phyloP scores from a whole-genome alignment of 1,139 yeast species.

The Candida sanyaensis region DNA sequence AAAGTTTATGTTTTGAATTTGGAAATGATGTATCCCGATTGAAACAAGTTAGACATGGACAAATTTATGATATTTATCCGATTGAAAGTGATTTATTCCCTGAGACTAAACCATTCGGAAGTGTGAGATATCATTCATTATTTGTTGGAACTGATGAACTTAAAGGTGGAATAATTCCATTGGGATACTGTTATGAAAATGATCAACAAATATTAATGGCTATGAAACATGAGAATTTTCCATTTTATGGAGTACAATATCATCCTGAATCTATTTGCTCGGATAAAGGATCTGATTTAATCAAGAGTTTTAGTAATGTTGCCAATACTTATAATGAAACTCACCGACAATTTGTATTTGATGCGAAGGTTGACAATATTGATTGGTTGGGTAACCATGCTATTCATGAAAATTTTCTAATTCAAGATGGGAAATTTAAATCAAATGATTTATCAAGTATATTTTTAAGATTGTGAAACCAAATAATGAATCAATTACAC shows the following conservation, averaged over 20 bases:
- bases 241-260: conserved; percentile 93
- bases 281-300: conserved; percentile 55
- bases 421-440: conserved; percentile 12
- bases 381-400: conserved; percentile 13
- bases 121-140: conserved; percentile 90
- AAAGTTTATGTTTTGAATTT: conserved; percentile 68
- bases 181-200: conserved; percentile 54
- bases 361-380: neutral
- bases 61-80: conserved; percentile 58
- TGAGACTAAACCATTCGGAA: conserved; percentile 40
- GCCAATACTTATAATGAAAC: conserved; percentile 44
- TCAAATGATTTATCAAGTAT: conserved; percentile 9
- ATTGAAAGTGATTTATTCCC: conserved; percentile 18
- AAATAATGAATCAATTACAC: conserved; percentile 16
- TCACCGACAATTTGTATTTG: conserved; percentile 13
- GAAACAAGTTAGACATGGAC: conserved; percentile 78
- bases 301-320: conserved; percentile 61
- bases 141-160: conserved; percentile 42
- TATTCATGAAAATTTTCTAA: conserved; percentile 14
- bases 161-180: conserved; percentile 45
- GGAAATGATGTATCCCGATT: conserved; percentile 61
- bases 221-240: conserved; percentile 57
- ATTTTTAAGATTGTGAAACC: conserved; percentile 20
- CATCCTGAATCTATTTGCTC: conserved; percentile 97
- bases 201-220: conserved; percentile 68